Evolutionary conservation across 2,329 filamentous ascomycete species (phyloP).

Genomic region (Penicillium sp.): DNA sequence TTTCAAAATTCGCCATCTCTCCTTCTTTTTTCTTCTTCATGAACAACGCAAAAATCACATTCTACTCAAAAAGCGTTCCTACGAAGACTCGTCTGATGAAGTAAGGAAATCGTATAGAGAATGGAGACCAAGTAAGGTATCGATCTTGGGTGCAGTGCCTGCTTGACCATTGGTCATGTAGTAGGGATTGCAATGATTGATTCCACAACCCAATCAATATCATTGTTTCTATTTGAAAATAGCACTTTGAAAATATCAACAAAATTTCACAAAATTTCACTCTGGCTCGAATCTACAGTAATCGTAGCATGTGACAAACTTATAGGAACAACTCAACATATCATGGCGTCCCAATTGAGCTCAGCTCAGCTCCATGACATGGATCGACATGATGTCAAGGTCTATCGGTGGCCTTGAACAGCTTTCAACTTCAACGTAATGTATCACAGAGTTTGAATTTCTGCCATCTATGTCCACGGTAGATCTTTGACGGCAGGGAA

Average conservation of each 20-base stretch:
- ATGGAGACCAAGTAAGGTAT: conserved; percentile 55
- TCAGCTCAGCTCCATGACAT: too few species aligned
- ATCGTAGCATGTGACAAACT: too few species aligned
- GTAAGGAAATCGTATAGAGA: conserved; percentile 60
- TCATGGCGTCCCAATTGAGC: too few species aligned
- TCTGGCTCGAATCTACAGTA: not conserved
- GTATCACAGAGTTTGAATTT: too few species aligned
- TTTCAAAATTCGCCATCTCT: conserved; percentile 21
- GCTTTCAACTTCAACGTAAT: too few species aligned
- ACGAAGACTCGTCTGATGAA: conserved; percentile 57
- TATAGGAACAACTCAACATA: too few species aligned
- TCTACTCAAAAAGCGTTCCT: conserved; percentile 61
- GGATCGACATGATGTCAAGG: too few species aligned
- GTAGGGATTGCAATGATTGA: conserved; percentile 63
- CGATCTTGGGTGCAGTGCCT: conserved; percentile 63
- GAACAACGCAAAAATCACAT: conserved; percentile 61
- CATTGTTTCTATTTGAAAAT: not conserved
- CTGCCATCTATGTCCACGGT: too few species aligned
- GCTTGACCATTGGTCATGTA: conserved; percentile 45
- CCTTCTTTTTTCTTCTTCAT: conserved; percentile 45
- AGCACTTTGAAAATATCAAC: not conserved
- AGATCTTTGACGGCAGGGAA: too few species aligned
- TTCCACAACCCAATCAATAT: conserved; percentile 45
- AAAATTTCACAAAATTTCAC: not conserved
- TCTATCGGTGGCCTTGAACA: too few species aligned